Base-by-base conservation (phyloP, 352 stramenopile species). In the Phytophthora rubi region DNA sequence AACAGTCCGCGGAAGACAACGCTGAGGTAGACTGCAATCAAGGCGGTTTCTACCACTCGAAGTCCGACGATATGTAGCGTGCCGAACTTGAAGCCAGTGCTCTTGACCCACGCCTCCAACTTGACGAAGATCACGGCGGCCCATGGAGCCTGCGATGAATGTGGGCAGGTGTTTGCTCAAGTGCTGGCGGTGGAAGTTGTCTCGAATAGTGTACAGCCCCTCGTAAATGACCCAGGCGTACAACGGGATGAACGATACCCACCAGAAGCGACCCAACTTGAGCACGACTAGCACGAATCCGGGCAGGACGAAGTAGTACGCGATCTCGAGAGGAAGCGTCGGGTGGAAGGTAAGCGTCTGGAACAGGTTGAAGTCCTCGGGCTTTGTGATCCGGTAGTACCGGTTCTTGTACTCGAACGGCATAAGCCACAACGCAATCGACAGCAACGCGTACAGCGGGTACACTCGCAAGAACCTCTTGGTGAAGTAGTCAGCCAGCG, bases 241-340 rank as follows among this genome's bases (percentile, higher is more conserved):
- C 0, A 59, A 21, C 33, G 53, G 53, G 13, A 59, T 35, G 33
- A 59, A 59, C 6, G 26, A 16, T 51, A 66, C 53, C 59, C 59
- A 66, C 59, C 59, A 66, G 59, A 65, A 65, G 10, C 48, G 59
- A 53, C 59, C 59, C 23, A 65, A 10, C 42, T 59, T 65, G 32
- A 65, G 59, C 5, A 53, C 59, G 2, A 16, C 48, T 1, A 65
- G 23, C 18, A 65, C 59, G 26, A 65, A 59, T 4, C 33, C 33
- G 23, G 59, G 59, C 23, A 65, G 15, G 23, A 65, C 58, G 48
- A 63, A 63, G 30, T 63, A 63, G 57, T 63, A 63, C 57, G 57
- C 53, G 44, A 63, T 63, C 28, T 63, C 57, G n/a, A 63, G 16
- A 10, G 57, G 57, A 13, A 63, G 28, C 18, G 57, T 63, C 57